phyloP scores from a whole-genome alignment of 768 basidiomycete genomes.

The Phanerochaete sordida region DNA sequence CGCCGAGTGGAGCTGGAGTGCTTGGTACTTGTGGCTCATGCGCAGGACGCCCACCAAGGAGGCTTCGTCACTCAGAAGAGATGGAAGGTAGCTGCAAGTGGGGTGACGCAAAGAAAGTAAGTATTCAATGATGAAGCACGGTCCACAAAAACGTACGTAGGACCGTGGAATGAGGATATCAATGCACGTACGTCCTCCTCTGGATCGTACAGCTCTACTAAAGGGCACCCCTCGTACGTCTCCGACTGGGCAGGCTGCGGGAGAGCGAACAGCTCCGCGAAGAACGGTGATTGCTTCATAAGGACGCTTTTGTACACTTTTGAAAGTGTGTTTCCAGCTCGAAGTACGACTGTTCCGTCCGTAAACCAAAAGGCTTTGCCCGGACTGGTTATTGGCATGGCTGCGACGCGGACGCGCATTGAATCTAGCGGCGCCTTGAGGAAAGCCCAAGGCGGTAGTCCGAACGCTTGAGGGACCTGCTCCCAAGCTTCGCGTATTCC shows the following conservation, averaged over 20 bases:
- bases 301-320: conserved; percentile 72
- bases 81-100: too few relatives aligned
- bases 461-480: neutral
- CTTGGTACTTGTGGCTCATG: neutral
- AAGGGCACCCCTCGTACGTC: conserved; percentile 21
- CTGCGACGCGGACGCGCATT: too few relatives aligned
- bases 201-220: conserved; percentile 13
- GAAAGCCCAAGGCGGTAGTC: neutral
- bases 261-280: conserved; percentile 43
- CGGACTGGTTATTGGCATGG: conserved; percentile 7
- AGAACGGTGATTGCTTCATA: conserved; percentile 63
- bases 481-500: neutral
- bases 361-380: conserved; percentile 69
- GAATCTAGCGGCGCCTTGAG: neutral
- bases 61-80: too few relatives aligned
- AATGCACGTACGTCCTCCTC: conserved; percentile 12
- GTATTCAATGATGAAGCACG: too few relatives aligned
- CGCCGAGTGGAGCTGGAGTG: neutral
- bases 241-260: conserved; percentile 12
- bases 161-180: conserved; percentile 9
- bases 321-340: conserved; percentile 63
- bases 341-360: conserved; percentile 69
- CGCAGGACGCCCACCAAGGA: neutral
- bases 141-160: neutral
- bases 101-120: too few relatives aligned